These are phyloP conservation scores for Dentipellis sp. DNA, from an alignment of 768 basidiomycete species.

Conservation along the genomic window DNA sequence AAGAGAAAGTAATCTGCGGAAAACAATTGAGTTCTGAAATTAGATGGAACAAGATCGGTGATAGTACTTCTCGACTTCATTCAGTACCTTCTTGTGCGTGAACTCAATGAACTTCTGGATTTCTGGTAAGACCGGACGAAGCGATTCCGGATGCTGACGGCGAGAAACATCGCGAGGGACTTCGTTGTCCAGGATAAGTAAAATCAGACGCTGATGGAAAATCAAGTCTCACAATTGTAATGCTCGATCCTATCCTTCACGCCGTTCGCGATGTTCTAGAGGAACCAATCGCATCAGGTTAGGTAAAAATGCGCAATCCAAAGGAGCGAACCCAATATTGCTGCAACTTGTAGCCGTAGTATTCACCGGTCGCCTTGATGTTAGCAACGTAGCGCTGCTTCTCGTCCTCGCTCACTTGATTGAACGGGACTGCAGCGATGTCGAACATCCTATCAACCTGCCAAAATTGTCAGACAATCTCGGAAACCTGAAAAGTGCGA, in stretches of 20 bases:
- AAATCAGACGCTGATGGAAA: background rate
- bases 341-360: slow-evolving; percentile 46
- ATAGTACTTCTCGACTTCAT: slow-evolving; percentile 18
- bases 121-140: slow-evolving; percentile 45
- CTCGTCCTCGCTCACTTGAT: slow-evolving; percentile 24
- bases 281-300: background rate
- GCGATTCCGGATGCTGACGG: slow-evolving; percentile 36
- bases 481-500: background rate
- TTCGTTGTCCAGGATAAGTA: slow-evolving; percentile 15
- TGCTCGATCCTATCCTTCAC: slow-evolving; percentile 56
- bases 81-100: slow-evolving; percentile 43
- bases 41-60: slow-evolving; percentile 31
- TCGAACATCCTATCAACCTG: slow-evolving; percentile 25
- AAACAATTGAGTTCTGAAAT: background rate
- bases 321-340: slow-evolving; percentile 39
- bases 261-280: slow-evolving; percentile 53
- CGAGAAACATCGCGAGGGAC: slow-evolving; percentile 42
- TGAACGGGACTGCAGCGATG: slow-evolving; percentile 27
- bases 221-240: slow-evolving; percentile 43
- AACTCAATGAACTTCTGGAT: slow-evolving; percentile 39
- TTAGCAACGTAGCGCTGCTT: slow-evolving; percentile 22
- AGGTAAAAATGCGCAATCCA: background rate
- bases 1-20: slow-evolving; percentile 35
- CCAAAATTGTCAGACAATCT: background rate
- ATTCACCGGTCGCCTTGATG: slow-evolving; percentile 34